A percentile compares a stretch with the other conserved stretches of the same genome.
Evolutionary conservation across 78 protist species (phyloP).

Genomic region (Isochrysis galbana): DNA sequence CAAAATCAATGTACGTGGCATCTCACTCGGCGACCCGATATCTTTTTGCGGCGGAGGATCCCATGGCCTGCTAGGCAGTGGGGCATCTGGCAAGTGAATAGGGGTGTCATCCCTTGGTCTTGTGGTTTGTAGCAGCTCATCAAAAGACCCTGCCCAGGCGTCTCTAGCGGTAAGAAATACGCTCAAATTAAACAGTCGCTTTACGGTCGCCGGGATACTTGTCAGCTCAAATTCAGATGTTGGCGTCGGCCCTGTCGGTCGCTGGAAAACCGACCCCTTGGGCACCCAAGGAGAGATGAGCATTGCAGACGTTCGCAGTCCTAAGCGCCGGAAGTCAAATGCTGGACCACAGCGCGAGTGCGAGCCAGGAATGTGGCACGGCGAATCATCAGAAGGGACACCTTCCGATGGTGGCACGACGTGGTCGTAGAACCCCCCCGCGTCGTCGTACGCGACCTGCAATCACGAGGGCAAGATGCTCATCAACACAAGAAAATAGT

Average conservation of each 20-base stretch:
- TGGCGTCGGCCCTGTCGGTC: background rate
- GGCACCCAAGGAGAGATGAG: conserved; percentile 34
- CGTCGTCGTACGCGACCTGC: too few species aligned
- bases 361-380: background rate
- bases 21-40: too few species aligned
- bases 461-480: too few species aligned
- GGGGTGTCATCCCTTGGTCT: background rate
- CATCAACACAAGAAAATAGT: too few species aligned
- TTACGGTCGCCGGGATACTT: background rate
- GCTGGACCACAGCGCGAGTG: background rate
- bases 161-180: background rate
- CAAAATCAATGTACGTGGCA: too few species aligned
- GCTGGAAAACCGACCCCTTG: background rate
- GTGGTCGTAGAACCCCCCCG: background rate
- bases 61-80: background rate
- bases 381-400: conserved; percentile 34
- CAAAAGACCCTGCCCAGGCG: conserved; percentile 49
- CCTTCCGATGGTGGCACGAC: background rate
- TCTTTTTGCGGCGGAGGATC: background rate
- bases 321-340: conserved; percentile 26
- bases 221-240: background rate
- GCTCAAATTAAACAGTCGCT: background rate
- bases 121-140: background rate
- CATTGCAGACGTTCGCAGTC: conserved; percentile 40
- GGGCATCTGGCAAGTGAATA: background rate